Evolutionary conservation across 2,329 filamentous ascomycete species (phyloP), one percentile per base, ranked within the genome.

Genomic region (Nothopassalora personata): DNA sequence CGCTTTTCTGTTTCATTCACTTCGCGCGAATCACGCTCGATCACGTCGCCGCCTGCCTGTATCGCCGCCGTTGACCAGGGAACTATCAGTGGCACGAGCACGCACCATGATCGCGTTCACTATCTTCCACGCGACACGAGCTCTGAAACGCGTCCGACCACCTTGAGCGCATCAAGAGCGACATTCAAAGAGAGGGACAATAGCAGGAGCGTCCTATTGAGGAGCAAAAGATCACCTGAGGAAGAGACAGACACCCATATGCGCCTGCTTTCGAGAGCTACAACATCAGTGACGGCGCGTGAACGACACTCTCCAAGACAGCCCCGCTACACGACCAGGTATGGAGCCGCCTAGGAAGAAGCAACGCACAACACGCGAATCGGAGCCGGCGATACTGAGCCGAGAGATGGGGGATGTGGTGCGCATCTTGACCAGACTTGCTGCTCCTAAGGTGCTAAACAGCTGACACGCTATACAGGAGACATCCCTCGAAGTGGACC

Each of bases 401-500:
- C 52, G 62, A 18, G 61, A 64, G 50, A 62, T 58, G 51, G 70
- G 67, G 5, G 67, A 75, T 55, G 56, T 69, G 3, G 69, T 23
- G 3, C 23, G 23, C 23, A 3, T 23, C 23, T 23, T 3, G 23
- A 23, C 23, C 23, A 23, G 23, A 23, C 23, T 23, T 23, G 23
- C 23, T 23, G 3, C n/a, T n/a, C n/a, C n/a, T n/a, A n/a, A n/a
- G n/a, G n/a, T 23, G 23, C 23, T 23, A 23, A 23, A 23, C 23
- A 34, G 33, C 33, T 34, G 13, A 34, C 33, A 34, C 4, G 33
- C 13, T 8, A 9, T 13, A 34, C 13, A 34, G 33, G 31, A 34
- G 23, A 69, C 67, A 5, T 75, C 77, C 45, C 67, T 76, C 23
- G 79, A 83, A 18, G 77, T 83, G 13, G 79, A 85, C 62, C 67